Evolutionary conservation across 2,329 filamentous ascomycete genomes (phyloP).

Genomic region (Ciborinia camelliae): DNA sequence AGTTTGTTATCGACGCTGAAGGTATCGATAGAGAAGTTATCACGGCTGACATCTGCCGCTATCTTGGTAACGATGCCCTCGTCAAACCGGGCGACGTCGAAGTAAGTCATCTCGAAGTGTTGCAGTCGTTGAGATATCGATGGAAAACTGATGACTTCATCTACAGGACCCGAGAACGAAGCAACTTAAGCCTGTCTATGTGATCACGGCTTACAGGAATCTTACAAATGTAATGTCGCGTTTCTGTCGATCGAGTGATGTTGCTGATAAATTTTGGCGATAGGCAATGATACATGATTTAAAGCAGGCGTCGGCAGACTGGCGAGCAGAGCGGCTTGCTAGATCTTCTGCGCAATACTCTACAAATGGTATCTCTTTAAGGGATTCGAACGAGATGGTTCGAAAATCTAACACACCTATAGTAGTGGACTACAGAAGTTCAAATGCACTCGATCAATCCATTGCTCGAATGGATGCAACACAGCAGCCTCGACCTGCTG

Average conservation of each 20-base stretch:
- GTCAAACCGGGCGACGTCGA: slow-evolving; percentile 72
- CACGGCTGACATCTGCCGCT: slow-evolving; percentile 79
- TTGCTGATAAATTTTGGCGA: slow-evolving; percentile 25
- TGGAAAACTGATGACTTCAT: slow-evolving; percentile 16
- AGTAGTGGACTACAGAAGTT: slow-evolving; percentile 36
- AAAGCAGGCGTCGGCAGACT: slow-evolving; percentile 50
- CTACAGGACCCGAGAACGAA: slow-evolving; percentile 52
- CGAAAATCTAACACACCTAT: slow-evolving; percentile 39
- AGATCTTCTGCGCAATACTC: slow-evolving; percentile 33
- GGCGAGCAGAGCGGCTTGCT: slow-evolving; percentile 41
- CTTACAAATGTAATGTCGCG: slow-evolving; percentile 62
- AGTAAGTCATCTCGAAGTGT: slow-evolving; percentile 47
- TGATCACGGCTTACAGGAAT: slow-evolving; percentile 75
- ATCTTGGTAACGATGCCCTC: slow-evolving; percentile 77
- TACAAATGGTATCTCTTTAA: slow-evolving; percentile 38
- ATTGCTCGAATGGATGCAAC: slow-evolving; percentile 39
- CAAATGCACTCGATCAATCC: slow-evolving; percentile 38
- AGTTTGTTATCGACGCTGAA: slow-evolving; percentile 77
- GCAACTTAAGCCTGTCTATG: slow-evolving; percentile 67
- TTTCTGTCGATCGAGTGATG: slow-evolving; percentile 17
- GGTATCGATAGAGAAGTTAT: slow-evolving; percentile 83
- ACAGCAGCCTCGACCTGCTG: slow-evolving; percentile 25
- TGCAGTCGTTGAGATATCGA: background rate
- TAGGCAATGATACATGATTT: slow-evolving; percentile 55
- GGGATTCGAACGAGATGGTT: slow-evolving; percentile 35